Base-by-base conservation (phyloP, 1,139 yeast species). In the Diutina ranongensis region DNA sequence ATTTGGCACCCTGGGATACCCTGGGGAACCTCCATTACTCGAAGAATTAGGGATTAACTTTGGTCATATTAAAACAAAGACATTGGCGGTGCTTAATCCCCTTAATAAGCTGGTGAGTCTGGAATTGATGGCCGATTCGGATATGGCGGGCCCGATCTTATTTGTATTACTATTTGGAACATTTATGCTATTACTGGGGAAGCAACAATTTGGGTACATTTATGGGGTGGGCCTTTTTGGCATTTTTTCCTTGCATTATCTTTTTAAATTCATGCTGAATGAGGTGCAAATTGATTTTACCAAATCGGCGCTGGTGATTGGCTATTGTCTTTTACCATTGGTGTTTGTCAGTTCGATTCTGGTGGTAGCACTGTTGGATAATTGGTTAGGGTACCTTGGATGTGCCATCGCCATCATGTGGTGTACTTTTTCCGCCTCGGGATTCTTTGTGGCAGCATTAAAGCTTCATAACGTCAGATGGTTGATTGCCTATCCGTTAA, bases 161-260 rank as follows among this genome's bases (percentile, higher is more conserved):
- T 94, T 92, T 63, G 94, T 94, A 53, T 69, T 92, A 48, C 63
- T 88, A 48, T 89, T 89, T 60, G 98, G 97, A n/a, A 75, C 88
- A 1, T 78, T 84, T 51, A 66, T 94, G 46, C 67, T 89, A 47
- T 68, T 88, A 44, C 76, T 95, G 1, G 98, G 99, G 13, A 92
- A 89, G 59, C 87, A 89, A 18, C 97, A 92, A 61, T 92, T 92
- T 61, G 97, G 98, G 2, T 94, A 94, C 62, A 86, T 92, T 47
- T 92, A 92, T 58, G 98, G 98, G 25, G 95, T 92, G 42, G 98
- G 97, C 1, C 67, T 94, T 45, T 80, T 89, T 54, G 99, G 99
- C 13, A 84, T 95, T 2, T 59, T 87, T 16, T 79, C 95, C 38
- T 76, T 88, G 54, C 97, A 89, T 62, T 77, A 77, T 53, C 71